phyloP scores from a whole-genome alignment of 139 green algal species.

The Chlamydomonas sphaeroides region DNA sequence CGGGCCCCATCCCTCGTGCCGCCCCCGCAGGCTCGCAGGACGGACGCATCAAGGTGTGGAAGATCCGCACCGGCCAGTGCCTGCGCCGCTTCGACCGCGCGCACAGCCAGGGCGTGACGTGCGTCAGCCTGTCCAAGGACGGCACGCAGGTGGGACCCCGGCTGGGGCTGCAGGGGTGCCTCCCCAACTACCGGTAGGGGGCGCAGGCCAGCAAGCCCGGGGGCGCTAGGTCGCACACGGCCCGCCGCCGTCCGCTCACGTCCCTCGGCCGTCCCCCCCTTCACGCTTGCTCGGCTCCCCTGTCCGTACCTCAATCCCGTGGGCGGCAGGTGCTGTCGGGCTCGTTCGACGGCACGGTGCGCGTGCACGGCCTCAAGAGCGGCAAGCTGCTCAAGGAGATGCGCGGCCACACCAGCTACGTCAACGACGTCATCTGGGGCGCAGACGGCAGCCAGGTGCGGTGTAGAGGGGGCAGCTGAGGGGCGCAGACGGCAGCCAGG shows the following conservation, averaged over 20 bases:
- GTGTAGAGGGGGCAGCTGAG: no score
- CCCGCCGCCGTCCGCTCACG: no score
- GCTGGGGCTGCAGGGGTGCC: no score
- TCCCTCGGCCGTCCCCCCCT: no score
- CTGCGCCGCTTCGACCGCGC: slow-evolving; percentile 88
- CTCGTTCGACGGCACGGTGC: slow-evolving; percentile 90
- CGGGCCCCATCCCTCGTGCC: no score
- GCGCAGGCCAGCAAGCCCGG: no score
- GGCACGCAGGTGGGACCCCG: slow-evolving; percentile 79
- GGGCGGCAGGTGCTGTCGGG: slow-evolving; percentile 81
- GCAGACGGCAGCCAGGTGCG: slow-evolving; percentile 82
- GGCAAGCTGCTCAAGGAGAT: slow-evolving; percentile 98
- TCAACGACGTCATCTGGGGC: slow-evolving; percentile 88
- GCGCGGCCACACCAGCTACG: slow-evolving; percentile 92
- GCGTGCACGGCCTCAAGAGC: slow-evolving; percentile 96
- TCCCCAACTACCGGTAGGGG: no score
- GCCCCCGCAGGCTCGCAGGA: slow-evolving; percentile 69
- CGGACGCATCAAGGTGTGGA: slow-evolving; percentile 95
- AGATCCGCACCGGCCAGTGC: slow-evolving; percentile 90
- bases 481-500: slow-evolving; percentile 76
- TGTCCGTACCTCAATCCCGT: no score
- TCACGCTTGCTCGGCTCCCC: no score
- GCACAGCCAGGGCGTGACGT: slow-evolving; percentile 93
- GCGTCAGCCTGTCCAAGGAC: slow-evolving; percentile 87
- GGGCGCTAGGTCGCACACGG: no score